Evolutionary conservation across 2,329 filamentous ascomycete species (phyloP).

Genomic region (Xylariaceae sp.): DNA sequence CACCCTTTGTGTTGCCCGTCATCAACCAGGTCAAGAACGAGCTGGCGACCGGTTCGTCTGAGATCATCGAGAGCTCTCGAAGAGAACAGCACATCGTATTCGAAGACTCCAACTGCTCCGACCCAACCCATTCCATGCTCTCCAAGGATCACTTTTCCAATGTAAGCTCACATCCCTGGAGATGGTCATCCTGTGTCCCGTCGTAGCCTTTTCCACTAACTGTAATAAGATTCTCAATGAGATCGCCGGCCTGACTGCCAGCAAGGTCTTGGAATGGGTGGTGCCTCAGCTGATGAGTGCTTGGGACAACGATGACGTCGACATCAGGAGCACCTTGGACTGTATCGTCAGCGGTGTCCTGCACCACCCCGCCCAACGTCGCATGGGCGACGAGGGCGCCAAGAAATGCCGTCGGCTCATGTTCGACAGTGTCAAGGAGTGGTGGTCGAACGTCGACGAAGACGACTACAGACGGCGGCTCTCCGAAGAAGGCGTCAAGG

Average conservation of each 20-base stretch:
- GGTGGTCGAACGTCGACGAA: conserved; percentile 69
- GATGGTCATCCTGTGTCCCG: background rate
- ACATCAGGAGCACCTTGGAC: conserved; percentile 64
- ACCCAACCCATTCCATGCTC: conserved; percentile 93
- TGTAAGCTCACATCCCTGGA: conserved; percentile 45
- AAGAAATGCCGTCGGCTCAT: conserved; percentile 68
- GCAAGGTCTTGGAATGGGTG: conserved; percentile 73
- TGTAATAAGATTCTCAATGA: conserved; percentile 66
- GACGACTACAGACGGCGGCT: conserved; percentile 66
- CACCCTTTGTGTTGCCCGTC: conserved; percentile 80
- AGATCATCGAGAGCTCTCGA: conserved; percentile 80
- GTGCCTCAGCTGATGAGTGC: conserved; percentile 84
- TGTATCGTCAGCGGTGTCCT: conserved; percentile 78
- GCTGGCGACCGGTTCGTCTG: conserved; percentile 75
- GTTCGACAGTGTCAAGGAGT: conserved; percentile 74
- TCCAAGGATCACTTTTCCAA: conserved; percentile 95
- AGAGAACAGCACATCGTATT: conserved; percentile 85
- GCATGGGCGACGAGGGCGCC: conserved; percentile 63
- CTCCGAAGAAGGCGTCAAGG: conserved; percentile 69
- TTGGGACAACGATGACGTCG: conserved; percentile 72
- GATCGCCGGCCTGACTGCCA: conserved; percentile 76
- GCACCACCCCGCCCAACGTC: conserved; percentile 78
- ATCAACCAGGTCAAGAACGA: conserved; percentile 83
- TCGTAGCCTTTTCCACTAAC: conserved; percentile 9
- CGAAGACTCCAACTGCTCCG: conserved; percentile 65